A percentile compares a stretch with the other conserved stretches of the same genome.
phyloP scores from a whole-genome alignment of 2,329 filamentous ascomycete species.

The Nemania sp. region DNA sequence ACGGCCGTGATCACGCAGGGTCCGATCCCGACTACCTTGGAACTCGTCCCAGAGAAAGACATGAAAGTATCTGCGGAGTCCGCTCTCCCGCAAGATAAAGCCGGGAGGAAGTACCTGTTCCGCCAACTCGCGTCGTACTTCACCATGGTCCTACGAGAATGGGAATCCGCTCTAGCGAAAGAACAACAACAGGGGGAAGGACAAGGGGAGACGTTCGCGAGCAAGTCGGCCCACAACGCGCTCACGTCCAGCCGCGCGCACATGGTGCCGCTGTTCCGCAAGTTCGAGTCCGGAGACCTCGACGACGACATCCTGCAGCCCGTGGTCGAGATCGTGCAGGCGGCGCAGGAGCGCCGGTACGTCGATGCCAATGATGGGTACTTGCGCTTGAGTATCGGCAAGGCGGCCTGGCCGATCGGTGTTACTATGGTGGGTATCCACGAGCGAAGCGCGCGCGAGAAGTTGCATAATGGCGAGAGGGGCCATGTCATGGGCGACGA shows the following conservation, averaged over 20 bases:
- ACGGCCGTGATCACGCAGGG: slow-evolving; percentile 66
- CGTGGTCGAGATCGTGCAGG: slow-evolving; percentile 87
- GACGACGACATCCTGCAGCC: slow-evolving; percentile 79
- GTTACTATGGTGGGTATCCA: slow-evolving; percentile 99
- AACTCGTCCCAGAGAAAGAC: slow-evolving; percentile 78
- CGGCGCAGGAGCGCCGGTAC: slow-evolving; percentile 87
- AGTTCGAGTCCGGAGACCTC: slow-evolving; percentile 79
- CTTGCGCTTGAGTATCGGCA: slow-evolving; percentile 87
- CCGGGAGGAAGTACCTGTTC: slow-evolving; percentile 72
- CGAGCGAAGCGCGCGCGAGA: slow-evolving; percentile 92
- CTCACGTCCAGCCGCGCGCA: slow-evolving; percentile 89
- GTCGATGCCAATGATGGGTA: slow-evolving; percentile 98
- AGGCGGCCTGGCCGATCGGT: slow-evolving; percentile 97
- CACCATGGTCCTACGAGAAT: slow-evolving; percentile 90
- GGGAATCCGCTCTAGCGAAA: slow-evolving; percentile 76
- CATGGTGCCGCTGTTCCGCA: slow-evolving; percentile 86
- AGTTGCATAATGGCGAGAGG: slow-evolving; percentile 83
- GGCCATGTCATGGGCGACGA: slow-evolving; percentile 98
- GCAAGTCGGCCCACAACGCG: slow-evolving; percentile 78
- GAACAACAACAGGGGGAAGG: slow-evolving; percentile 50
- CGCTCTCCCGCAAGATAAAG: slow-evolving; percentile 62
- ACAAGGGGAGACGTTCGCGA: slow-evolving; percentile 64
- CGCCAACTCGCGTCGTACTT: slow-evolving; percentile 94
- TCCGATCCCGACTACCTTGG: slow-evolving; percentile 84
- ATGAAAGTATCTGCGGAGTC: slow-evolving; percentile 81